Evolutionary conservation across 75 land plant genomes (phyloP), one percentile per base, ranked within the genome.

Genomic region (Pseudotsuga menziesii): DNA sequence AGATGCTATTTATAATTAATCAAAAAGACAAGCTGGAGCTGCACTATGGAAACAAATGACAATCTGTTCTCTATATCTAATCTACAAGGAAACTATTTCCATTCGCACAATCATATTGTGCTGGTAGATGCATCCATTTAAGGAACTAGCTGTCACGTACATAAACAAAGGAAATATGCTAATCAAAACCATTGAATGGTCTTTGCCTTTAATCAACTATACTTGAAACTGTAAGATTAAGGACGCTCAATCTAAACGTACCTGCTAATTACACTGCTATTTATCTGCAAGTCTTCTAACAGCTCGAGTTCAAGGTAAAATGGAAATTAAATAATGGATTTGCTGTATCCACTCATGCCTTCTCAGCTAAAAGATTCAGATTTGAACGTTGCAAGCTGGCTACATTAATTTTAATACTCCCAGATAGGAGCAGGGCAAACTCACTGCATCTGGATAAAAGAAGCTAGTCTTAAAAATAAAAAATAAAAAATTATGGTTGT

Each of bases 211-310:
- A 2, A 64, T 17, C 41, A 16, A 35, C 69, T 25, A 35, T 64
- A 39, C 69, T 64, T 64, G 41, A 32, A 29, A 35, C 7, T 32
- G 35, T 7, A 14, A 17, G 16, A 11, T 32, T 64, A 3, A 64
- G 19, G 19, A 32, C 20, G 32, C 17, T 64, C 16, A 3, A 35
- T 39, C 35, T 59, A 39, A 17, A 64, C 39, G 32, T 64, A 17
- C 29, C 6, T 32, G 39, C 35, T 64, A 64, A 32, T 64, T 62
- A 29, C 20, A 16, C 69, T 5, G 35, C 1, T 2, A 61, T 13
- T 35, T 64, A 64, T 64, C 69, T 64, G 69, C 6, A 32, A 29
- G 32, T 64, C 69, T 64, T 20, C 69, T 32, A 35, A 35, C 69
- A 64, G 54, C 39, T 17, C 19, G 2, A 8, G 39, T 36, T 35